phyloP scores from a whole-genome alignment of 2,329 filamentous ascomycete genomes.

The Penicillium carneum region DNA sequence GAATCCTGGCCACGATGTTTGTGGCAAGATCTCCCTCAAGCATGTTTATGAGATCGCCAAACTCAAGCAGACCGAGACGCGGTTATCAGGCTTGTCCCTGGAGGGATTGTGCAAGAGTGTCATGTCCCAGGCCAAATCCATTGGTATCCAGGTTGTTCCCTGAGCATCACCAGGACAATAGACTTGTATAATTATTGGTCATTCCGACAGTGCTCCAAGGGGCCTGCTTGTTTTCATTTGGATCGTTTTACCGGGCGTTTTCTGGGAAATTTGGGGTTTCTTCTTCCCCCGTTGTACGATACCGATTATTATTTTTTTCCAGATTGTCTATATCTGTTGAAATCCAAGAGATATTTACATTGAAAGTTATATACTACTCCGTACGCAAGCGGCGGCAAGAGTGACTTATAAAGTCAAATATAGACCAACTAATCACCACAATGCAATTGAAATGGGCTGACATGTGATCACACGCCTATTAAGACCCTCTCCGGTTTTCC shows the following conservation, averaged over 20 bases:
- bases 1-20: constrained; percentile 75
- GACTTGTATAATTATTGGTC: constrained; percentile 19
- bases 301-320: constrained; percentile 22
- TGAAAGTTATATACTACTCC: too few species aligned
- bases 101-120: constrained; percentile 76
- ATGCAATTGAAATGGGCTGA: neutral
- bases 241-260: constrained; percentile 35
- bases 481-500: neutral
- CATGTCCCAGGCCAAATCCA: constrained; percentile 76
- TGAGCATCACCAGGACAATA: constrained; percentile 45
- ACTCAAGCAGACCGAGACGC: constrained; percentile 84
- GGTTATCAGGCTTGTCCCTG: constrained; percentile 74
- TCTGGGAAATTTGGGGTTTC: constrained; percentile 23
- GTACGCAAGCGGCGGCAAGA: neutral
- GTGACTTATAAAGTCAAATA: neutral
- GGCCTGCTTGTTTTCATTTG: constrained; percentile 15
- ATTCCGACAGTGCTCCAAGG: constrained; percentile 1
- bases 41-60: constrained; percentile 97
- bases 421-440: neutral
- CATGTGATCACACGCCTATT: neutral
- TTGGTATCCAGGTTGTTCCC: constrained; percentile 74
- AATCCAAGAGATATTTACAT: constrained; percentile 20
- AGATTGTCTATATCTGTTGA: constrained; percentile 37
- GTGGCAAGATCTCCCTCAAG: constrained; percentile 90
- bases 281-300: constrained; percentile 30